A percentile compares a stretch with the other conserved stretches of the same genome.
These are phyloP conservation scores for Viridothelium virens DNA, from an alignment of 495 filamentous ascomycete species.

Conservation along the genomic window DNA sequence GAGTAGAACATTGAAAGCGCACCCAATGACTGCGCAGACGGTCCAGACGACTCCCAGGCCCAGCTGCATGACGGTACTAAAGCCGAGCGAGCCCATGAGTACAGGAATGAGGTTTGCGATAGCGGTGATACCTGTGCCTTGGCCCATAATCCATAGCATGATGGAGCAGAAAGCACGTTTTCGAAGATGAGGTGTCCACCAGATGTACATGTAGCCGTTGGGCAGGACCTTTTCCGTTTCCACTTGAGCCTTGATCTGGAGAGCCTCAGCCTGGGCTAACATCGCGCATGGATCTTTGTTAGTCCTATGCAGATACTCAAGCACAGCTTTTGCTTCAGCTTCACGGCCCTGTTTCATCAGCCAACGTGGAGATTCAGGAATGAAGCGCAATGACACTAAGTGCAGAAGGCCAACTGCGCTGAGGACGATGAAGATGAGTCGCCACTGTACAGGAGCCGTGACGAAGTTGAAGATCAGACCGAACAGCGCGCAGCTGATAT, in stretches of 20 bases:
- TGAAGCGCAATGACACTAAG: constrained; percentile 19
- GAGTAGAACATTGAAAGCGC: constrained; percentile 21
- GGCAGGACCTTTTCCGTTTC: constrained; percentile 20
- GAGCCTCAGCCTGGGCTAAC: constrained; percentile 22
- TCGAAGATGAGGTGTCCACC: constrained; percentile 23
- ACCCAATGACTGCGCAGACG: constrained; percentile 10
- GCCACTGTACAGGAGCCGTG: constrained; percentile 13
- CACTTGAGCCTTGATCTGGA: constrained; percentile 25
- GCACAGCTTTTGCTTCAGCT: constrained; percentile 21
- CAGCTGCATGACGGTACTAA: neutral
- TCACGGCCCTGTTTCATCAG: constrained; percentile 36
- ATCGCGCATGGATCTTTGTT: constrained; percentile 22
- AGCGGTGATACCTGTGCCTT: constrained; percentile 1
- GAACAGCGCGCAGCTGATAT: neutral
- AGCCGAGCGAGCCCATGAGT: neutral
- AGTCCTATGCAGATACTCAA: constrained; percentile 18
- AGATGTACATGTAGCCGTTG: constrained; percentile 23
- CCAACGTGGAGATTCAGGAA: constrained; percentile 47
- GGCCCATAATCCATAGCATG: neutral
- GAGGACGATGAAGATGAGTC: constrained; percentile 41
- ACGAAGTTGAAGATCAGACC: constrained; percentile 4
- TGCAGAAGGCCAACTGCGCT: constrained; percentile 10
- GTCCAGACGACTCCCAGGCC: neutral
- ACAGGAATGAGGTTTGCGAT: constrained; percentile 7
- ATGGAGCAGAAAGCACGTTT: constrained; percentile 24